Evolutionary conservation across 805 yeast genomes (phyloP), one percentile per base, ranked within the genome.

Genomic region (Nakazawaea populi): DNA sequence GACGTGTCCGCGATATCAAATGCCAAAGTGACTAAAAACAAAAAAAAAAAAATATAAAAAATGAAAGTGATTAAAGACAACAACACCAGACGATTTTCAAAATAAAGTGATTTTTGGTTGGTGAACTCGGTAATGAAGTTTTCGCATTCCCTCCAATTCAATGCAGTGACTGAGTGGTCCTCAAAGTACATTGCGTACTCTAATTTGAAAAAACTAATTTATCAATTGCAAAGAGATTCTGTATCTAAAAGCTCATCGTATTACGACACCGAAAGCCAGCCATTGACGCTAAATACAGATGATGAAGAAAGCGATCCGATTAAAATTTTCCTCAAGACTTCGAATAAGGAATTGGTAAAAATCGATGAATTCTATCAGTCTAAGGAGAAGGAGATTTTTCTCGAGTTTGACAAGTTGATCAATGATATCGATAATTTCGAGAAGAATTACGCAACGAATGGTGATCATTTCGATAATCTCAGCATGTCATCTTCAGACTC

Each of bases 81-180:
- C 24, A 18, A 18, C 24, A 18, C 24, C 24, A 18, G 24, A 18
- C 24, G 24, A 18, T 18, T 18, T 18, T 18, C 24, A 18, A 18
- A 34, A 10, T 34, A 34, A 34, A 34, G 36, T 18, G 24, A 18
- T 18, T 18, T 18, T 18, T 18, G 24, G 24, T 18, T 18, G 24
- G 24, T 18, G n/a, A 41, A 38, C 9, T 31, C 18, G 6, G 35
- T 12, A 27, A 92, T 92, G 99, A 92, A 92, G 77, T 92, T 92
- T 71, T 86, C 96, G 29, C 96, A 91, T 64, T 88, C 97, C 5
- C 72, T 92, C 56, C 97, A 92, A 75, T 91, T 92, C 70, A 92
- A 92, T 67, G 96, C 98, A 28, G 98, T 94, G 4, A 97, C 99
- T 1, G 98, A 94, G 66, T 92, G 99, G 99, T 81, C 96, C 10